Evolutionary conservation across 305 asterid species (phyloP).

Genomic region (Ilex paraguariensis): DNA sequence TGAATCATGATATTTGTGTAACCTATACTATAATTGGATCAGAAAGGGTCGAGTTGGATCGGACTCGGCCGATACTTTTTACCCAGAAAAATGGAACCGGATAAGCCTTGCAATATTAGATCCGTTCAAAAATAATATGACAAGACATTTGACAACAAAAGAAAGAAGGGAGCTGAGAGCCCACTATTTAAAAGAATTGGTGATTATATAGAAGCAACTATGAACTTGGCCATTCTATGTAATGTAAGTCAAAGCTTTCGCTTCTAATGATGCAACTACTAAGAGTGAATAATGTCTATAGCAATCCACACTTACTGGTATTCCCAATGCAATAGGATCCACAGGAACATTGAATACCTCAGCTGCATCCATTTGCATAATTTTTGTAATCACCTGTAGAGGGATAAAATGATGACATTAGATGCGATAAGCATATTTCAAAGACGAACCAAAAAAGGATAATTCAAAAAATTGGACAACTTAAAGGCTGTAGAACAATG

Average conservation of each 20-base stretch:
- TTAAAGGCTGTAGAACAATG: background rate
- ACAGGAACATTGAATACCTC: slow-evolving; percentile 74
- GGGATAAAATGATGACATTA: slow-evolving; percentile 4
- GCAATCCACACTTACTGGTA: slow-evolving; percentile 54
- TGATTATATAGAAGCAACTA: background rate
- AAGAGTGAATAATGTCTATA: slow-evolving; percentile 11
- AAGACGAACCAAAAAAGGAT: background rate
- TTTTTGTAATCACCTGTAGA: slow-evolving; percentile 64
- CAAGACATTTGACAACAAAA: background rate
- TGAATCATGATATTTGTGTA: too few species aligned
- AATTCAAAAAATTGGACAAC: background rate
- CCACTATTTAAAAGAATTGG: background rate
- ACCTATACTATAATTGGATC: too few species aligned
- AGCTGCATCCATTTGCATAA: slow-evolving; percentile 88
- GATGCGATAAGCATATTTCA: background rate
- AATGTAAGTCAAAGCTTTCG: background rate
- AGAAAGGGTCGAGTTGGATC: too few species aligned
- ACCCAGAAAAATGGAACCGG: too few species aligned
- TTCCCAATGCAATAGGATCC: slow-evolving; percentile 70
- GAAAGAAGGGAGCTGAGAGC: background rate
- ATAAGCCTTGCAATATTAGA: background rate
- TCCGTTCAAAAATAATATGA: background rate
- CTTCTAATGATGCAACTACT: background rate
- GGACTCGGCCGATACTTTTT: too few species aligned
- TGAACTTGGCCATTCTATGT: background rate